Evolutionary conservation across 176 grass and related monocot genomes (phyloP).

Genomic region (Carex parvula): DNA sequence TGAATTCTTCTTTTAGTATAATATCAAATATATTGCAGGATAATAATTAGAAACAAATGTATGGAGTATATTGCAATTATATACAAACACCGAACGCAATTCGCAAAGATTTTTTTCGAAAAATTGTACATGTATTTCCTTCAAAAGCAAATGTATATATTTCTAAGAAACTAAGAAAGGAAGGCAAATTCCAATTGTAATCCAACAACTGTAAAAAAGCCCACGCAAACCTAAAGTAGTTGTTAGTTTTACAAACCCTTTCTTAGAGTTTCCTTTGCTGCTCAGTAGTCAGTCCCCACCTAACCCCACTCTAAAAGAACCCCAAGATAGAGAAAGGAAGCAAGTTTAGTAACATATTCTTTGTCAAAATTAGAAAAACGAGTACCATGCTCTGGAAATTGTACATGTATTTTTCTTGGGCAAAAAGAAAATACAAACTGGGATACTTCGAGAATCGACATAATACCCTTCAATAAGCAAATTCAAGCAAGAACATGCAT

Average conservation of each 20-base stretch:
- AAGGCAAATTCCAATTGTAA: constrained; percentile 6
- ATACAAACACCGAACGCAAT: background rate
- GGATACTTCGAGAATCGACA: background rate
- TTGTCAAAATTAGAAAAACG: background rate
- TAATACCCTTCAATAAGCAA: background rate
- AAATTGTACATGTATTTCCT: background rate
- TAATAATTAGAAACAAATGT: background rate
- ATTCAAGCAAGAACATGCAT: background rate
- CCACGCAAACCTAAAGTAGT: background rate
- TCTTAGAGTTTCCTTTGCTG: background rate
- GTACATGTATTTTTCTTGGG: too few relatives aligned
- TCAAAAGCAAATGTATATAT: background rate
- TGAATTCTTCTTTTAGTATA: background rate
- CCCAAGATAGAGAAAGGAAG: background rate
- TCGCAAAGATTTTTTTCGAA: constrained; percentile 16
- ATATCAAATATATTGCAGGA: background rate
- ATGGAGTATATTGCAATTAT: background rate
- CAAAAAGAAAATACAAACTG: background rate
- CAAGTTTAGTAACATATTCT: background rate
- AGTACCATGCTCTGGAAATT: background rate
- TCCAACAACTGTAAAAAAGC: background rate
- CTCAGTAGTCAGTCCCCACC: background rate
- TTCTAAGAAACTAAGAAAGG: background rate
- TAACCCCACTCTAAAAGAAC: background rate
- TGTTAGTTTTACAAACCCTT: background rate